A percentile compares a stretch with the other conserved stretches of the same genome.
Evolutionary conservation across 2,329 filamentous ascomycete species (phyloP).

Genomic region (Periglandula ipomoeae): DNA sequence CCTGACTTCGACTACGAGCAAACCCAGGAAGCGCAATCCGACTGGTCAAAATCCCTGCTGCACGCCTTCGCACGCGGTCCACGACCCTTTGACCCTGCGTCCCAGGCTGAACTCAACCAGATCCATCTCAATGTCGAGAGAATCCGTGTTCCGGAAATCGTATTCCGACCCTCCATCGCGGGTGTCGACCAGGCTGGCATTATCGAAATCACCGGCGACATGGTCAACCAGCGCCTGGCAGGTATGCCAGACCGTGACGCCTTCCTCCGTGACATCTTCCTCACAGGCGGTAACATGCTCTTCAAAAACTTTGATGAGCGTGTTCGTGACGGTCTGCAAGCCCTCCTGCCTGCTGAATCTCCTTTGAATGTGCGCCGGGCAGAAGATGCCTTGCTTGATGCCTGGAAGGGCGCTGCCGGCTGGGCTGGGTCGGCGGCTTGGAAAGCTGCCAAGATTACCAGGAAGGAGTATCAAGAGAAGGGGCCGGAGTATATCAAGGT

Average conservation of each 20-base stretch:
- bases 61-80: slow-evolving; percentile 87
- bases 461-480: slow-evolving; percentile 83
- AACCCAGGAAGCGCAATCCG: slow-evolving; percentile 82
- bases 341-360: slow-evolving; percentile 60
- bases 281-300: slow-evolving; percentile 87
- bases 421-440: slow-evolving; percentile 62
- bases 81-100: slow-evolving; percentile 73
- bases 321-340: slow-evolving; percentile 61
- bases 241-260: slow-evolving; percentile 49
- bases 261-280: slow-evolving; percentile 77
- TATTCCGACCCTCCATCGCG: slow-evolving; percentile 87
- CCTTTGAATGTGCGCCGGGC: slow-evolving; percentile 65
- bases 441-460: slow-evolving; percentile 59
- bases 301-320: slow-evolving; percentile 83
- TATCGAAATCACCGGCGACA: slow-evolving; percentile 83
- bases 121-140: slow-evolving; percentile 94
- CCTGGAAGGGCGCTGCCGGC: slow-evolving; percentile 84
- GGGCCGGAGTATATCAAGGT: slow-evolving; percentile 90
- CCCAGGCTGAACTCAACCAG: slow-evolving; percentile 72
- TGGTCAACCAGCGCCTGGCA: slow-evolving; percentile 72
- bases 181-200: slow-evolving; percentile 90
- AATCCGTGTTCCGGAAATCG: slow-evolving; percentile 85
- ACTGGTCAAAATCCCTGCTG: slow-evolving; percentile 88
- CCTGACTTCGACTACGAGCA: slow-evolving; percentile 84
- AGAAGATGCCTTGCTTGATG: slow-evolving; percentile 69